A percentile compares a stretch with the other conserved stretches of the same genome.
Evolutionary conservation across 768 basidiomycete genomes (phyloP).

Genomic region (Mycena vitilis): DNA sequence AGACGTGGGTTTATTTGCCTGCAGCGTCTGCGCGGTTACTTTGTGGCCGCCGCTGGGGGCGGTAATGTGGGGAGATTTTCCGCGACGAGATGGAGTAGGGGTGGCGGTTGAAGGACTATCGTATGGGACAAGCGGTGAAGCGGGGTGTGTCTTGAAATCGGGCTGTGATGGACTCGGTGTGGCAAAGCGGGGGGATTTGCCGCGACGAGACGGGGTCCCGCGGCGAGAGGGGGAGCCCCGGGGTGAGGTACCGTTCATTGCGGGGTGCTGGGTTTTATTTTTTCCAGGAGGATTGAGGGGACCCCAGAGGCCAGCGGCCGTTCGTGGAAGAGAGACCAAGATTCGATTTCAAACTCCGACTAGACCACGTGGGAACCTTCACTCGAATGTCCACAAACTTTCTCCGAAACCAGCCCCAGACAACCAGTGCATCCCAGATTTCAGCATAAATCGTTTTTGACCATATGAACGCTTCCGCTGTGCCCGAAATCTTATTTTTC

Average conservation of each 20-base stretch:
- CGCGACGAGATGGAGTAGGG: constrained; percentile 70
- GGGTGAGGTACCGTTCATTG: constrained; percentile 20
- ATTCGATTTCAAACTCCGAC: constrained; percentile 24
- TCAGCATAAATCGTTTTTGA: neutral
- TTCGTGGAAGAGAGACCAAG: constrained; percentile 13
- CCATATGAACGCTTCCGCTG: neutral
- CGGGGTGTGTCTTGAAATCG: constrained; percentile 45
- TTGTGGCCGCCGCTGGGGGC: constrained; percentile 59
- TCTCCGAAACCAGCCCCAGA: constrained; percentile 10
- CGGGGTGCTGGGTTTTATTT: constrained; percentile 24
- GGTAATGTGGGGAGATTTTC: constrained; percentile 68
- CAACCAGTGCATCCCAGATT: neutral
- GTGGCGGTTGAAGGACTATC: constrained; percentile 57
- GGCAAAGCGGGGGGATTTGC: constrained; percentile 69
- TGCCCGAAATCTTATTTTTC: constrained; percentile 20
- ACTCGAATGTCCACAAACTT: constrained; percentile 2
- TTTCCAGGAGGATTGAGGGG: constrained; percentile 13
- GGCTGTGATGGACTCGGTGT: constrained; percentile 61
- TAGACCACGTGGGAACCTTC: constrained; percentile 22
- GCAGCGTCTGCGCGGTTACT: constrained; percentile 57
- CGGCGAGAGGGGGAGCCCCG: constrained; percentile 41
- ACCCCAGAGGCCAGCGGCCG: constrained; percentile 20
- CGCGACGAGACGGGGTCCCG: constrained; percentile 72
- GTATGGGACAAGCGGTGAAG: constrained; percentile 53
- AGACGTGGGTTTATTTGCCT: constrained; percentile 63